Conservation (phyloP, 345 rosid species). For the Euphorbia pulcherrima region DNA sequence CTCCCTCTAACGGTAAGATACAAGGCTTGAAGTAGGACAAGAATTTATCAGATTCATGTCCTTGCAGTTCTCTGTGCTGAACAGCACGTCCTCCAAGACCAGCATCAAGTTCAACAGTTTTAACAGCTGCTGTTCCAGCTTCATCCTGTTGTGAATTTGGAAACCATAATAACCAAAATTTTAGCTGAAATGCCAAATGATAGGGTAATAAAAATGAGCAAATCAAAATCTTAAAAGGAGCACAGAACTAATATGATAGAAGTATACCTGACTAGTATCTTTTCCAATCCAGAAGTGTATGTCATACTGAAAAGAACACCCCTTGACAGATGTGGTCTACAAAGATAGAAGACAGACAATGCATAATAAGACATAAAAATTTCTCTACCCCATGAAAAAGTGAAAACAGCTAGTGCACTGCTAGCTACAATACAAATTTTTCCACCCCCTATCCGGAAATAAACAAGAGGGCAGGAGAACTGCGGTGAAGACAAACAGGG, state of each 20-base stretch:
- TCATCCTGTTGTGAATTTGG: slow-evolving; percentile 62
- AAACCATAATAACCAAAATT: slow-evolving; percentile 17
- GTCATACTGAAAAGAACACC: slow-evolving; percentile 77
- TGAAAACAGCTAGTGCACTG: neutral
- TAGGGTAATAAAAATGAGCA: slow-evolving; percentile 7
- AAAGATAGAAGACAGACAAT: slow-evolving; percentile 16
- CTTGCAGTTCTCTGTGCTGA: slow-evolving; percentile 93
- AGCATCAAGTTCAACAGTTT: slow-evolving; percentile 94
- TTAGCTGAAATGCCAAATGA: slow-evolving; percentile 7
- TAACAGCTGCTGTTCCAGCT: slow-evolving; percentile 97
- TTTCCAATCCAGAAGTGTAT: slow-evolving; percentile 98
- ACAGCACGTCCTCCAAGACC: slow-evolving; percentile 98
- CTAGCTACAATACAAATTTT: neutral
- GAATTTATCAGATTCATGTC: slow-evolving; percentile 95
- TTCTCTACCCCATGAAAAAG: neutral
- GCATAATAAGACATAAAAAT: slow-evolving; percentile 4
- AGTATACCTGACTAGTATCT: slow-evolving; percentile 88
- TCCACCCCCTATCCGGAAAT: neutral
- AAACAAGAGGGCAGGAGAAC: slow-evolving; percentile 3
- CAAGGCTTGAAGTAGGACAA: slow-evolving; percentile 98
- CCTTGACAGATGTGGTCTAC: slow-evolving; percentile 79
- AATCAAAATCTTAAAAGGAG: slow-evolving; percentile 1
- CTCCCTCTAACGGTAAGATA: slow-evolving; percentile 92
- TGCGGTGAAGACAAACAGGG: neutral
- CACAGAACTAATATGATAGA: slow-evolving; percentile 6